Conservation (phyloP, 2,329 filamentous ascomycete genomes). For the Trichoderma gracile region DNA sequence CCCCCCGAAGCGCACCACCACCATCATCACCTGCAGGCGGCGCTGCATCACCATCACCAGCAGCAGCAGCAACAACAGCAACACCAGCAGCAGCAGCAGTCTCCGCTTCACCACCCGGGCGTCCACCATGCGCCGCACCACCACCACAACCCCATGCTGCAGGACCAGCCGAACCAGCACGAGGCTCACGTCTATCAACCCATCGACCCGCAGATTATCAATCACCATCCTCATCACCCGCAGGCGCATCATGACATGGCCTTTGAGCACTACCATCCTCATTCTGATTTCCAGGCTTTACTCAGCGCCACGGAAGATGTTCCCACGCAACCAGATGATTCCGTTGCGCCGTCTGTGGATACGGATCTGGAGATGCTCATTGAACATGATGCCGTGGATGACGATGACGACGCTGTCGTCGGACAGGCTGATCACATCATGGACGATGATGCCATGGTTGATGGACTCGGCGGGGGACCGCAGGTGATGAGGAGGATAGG, state of each 20-base stretch:
- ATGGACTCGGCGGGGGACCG: constrained; percentile 14
- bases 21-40: constrained; percentile 38
- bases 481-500: constrained; percentile 26
- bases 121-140: constrained; percentile 38
- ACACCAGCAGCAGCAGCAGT: constrained; percentile 43
- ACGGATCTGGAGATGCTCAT: constrained; percentile 56
- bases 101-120: constrained; percentile 47
- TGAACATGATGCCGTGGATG: constrained; percentile 48
- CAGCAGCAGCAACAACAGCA: constrained; percentile 44
- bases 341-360: constrained; percentile 47
- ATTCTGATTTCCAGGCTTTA: constrained; percentile 56
- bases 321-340: constrained; percentile 32
- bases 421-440: constrained; percentile 26
- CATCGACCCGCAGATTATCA: constrained; percentile 49
- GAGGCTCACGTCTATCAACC: constrained; percentile 50
- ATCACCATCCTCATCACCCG: constrained; percentile 27
- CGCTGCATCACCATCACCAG: constrained; percentile 35
- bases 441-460: constrained; percentile 24
- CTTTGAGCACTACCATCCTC: constrained; percentile 46
- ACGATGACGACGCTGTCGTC: constrained; percentile 38
- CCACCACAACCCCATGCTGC: constrained; percentile 40
- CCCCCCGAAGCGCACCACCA: constrained; percentile 25
- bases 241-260: constrained; percentile 28
- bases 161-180: constrained; percentile 35
- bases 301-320: constrained; percentile 50